phyloP scores from a whole-genome alignment of 164 flowering plant genomes.

The Akebia trifoliata region DNA sequence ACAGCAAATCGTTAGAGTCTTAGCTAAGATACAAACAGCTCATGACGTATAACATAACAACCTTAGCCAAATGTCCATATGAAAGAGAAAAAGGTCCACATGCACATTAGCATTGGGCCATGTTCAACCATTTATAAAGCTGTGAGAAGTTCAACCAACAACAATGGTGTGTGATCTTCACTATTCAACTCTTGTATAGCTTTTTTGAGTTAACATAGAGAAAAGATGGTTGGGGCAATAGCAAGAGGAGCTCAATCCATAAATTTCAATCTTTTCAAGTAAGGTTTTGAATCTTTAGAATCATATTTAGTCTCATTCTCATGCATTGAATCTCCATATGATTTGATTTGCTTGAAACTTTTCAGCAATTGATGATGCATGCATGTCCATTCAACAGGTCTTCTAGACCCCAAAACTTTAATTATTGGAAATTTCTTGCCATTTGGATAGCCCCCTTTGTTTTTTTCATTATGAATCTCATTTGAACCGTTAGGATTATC shows the following conservation, averaged over 20 bases:
- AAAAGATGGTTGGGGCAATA: conserved; percentile 12
- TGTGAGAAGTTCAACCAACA: too few species aligned
- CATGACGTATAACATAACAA: not conserved
- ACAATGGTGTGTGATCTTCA: too few species aligned
- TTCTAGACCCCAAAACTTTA: too few species aligned
- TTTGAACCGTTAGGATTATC: too few species aligned
- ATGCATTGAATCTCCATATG: not conserved
- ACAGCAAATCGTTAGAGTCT: not conserved
- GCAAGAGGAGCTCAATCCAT: conserved; percentile 12
- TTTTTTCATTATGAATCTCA: too few species aligned
- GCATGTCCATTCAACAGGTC: too few species aligned
- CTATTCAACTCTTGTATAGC: not conserved
- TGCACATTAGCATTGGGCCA: too few species aligned
- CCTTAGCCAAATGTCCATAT: not conserved
- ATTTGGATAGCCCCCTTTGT: too few species aligned
- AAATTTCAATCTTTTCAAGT: conserved; percentile 10
- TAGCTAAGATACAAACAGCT: conserved; percentile 2
- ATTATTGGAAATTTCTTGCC: too few species aligned
- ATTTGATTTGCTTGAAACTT: not conserved
- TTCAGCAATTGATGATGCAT: too few species aligned
- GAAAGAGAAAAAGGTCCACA: not conserved
- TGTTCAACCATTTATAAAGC: too few species aligned
- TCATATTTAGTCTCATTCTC: not conserved
- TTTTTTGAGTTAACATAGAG: not conserved
- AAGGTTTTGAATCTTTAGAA: not conserved